phyloP scores from a whole-genome alignment of 2,329 filamentous ascomycete genomes.

The Sclerotinia minor region DNA sequence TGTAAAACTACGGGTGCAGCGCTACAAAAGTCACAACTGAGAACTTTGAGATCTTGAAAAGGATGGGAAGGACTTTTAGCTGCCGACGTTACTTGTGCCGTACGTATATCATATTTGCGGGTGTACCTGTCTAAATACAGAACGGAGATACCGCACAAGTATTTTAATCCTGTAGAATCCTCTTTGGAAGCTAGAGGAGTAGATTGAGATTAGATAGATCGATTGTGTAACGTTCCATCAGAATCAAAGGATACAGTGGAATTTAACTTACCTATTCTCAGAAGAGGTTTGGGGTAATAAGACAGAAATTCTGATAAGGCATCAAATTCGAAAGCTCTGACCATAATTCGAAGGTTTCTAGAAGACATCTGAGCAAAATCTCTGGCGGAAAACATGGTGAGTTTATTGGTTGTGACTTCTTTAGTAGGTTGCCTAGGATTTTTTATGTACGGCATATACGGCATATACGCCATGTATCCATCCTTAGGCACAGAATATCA shows the following conservation, averaged over 20 bases:
- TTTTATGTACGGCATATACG: background rate
- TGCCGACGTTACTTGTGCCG: background rate
- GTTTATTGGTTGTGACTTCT: slow-evolving; percentile 9
- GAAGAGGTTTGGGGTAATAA: background rate
- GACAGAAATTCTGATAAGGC: background rate
- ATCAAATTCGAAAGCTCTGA: background rate
- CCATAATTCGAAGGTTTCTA: slow-evolving; percentile 11
- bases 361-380: slow-evolving; percentile 10
- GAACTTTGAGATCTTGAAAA: background rate
- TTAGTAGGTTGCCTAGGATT: background rate
- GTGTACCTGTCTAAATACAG: background rate
- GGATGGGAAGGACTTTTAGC: background rate
- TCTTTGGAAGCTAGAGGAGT: background rate
- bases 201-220: background rate
- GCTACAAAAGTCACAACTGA: background rate
- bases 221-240: slow-evolving; percentile 3
- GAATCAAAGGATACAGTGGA: background rate
- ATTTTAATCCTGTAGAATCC: slow-evolving; percentile 5
- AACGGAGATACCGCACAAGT: slow-evolving; percentile 6
- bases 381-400: background rate
- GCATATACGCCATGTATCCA: background rate
- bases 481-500: background rate
- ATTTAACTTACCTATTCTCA: background rate
- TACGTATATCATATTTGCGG: background rate
- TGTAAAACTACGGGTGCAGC: background rate